Base-by-base conservation (phyloP, 768 basidiomycete genomes). In the Boletus rufocinnamomeus region DNA sequence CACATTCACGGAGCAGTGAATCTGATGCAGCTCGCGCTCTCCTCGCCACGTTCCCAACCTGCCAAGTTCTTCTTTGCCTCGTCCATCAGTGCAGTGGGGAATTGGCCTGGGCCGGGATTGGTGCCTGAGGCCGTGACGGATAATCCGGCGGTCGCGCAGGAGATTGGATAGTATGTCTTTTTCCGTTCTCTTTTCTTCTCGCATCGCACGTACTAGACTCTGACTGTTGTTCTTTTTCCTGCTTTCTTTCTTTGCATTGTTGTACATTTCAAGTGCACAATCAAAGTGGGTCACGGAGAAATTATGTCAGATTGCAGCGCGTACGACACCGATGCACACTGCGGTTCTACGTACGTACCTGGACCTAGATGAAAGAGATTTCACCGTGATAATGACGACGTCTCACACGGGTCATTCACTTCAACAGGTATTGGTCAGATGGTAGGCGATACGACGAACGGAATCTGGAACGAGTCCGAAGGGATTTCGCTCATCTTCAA, bases 261-360 rank as follows among this genome's bases (percentile, higher is more conserved):
- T 21, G 6, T 13, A 3, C 6, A 13, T 35, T n/a, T 34, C 27
- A 47, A 70, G 66, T 46, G 66, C 68, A 19, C 69, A 72, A 50
- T 71, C 71, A 30, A 84, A 84, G 65, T 84, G 82, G 82, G 79
- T 84, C 1, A 76, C 75, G 0, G 84, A 83, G 73, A 82, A 81
- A 65, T 47, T 84, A 2, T 78, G 77, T 58, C 75, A 82, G 63
- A 66, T 73, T n/a, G 82, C 77, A 6, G 72, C 73, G 3, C 65
- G 65, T 14, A 58, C 58, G 43, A 71, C 69, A n/a, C 57, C 62
- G 11, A 58, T 71, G 52, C 49, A 53, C 10, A 57, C 69, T 2
- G 60, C 58, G 3, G 46, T 72, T 25, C 53, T 70, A 8, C 62
- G 69, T 71, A 56, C 57, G 64, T 58, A 34, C 43, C n/a, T 43